Evolutionary conservation across 768 basidiomycete species (phyloP).

Genomic region (Lactarius sp.): DNA sequence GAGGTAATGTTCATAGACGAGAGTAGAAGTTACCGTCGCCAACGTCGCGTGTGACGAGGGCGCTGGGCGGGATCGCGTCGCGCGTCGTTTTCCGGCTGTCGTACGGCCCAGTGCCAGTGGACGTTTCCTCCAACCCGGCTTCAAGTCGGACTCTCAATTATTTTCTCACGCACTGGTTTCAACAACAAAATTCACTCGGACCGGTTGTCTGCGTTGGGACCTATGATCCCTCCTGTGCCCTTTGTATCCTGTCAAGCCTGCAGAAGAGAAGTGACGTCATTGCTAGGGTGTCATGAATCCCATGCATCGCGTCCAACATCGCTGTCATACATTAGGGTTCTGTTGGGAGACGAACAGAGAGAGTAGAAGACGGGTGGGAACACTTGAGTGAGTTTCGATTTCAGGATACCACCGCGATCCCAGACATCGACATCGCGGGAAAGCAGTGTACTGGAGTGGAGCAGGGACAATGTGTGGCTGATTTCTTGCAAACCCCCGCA

Average conservation of each 20-base stretch:
- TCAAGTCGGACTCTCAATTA: slow-evolving; percentile 11
- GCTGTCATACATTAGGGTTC: too few species aligned
- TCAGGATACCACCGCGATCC: not conserved
- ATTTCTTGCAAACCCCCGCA: too few species aligned
- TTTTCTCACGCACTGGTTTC: slow-evolving; percentile 10
- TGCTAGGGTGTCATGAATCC: too few species aligned
- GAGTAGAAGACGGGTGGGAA: too few species aligned
- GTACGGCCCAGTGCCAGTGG: not conserved
- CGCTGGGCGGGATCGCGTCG: slow-evolving; percentile 16
- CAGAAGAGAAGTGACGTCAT: too few species aligned
- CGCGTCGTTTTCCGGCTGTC: slow-evolving; percentile 5
- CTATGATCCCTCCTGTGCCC: too few species aligned
- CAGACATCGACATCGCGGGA: too few species aligned
- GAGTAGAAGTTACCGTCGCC: not conserved
- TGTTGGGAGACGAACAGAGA: too few species aligned
- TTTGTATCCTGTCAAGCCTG: too few species aligned
- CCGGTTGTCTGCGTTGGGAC: not conserved
- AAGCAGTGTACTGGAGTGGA: too few species aligned
- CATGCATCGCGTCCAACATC: too few species aligned
- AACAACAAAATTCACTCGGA: not conserved
- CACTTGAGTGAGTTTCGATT: not conserved
- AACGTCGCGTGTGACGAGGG: slow-evolving; percentile 12
- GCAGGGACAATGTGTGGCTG: too few species aligned
- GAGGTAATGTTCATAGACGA: slow-evolving; percentile 18
- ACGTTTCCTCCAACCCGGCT: not conserved